Percentiles rank a stretch among this genome's conserved stretches.
Evolutionary conservation across 225 moss, liverwort and hornwort species (phyloP).

Genomic region (Straminergon stramineum): DNA sequence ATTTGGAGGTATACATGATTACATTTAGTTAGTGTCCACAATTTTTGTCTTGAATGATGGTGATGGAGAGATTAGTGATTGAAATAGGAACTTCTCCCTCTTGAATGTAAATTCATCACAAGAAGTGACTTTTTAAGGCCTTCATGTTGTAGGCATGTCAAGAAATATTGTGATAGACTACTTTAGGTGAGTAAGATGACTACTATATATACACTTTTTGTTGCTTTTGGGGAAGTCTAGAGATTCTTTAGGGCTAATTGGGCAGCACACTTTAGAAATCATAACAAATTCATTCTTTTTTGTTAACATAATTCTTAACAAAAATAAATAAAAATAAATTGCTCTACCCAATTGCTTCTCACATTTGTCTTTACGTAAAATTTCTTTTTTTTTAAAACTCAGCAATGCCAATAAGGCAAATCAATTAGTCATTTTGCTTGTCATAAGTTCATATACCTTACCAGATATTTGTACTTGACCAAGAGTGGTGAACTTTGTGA

Average conservation of each 20-base stretch:
- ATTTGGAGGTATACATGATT: background rate
- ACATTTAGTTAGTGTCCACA: background rate
- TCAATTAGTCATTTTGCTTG: background rate
- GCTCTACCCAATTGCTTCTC: background rate
- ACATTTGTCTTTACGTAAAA: background rate
- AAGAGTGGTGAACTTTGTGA: background rate
- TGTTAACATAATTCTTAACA: no score
- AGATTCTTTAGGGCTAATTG: background rate
- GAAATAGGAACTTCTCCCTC: no score
- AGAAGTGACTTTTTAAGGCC: background rate
- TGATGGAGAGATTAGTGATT: background rate
- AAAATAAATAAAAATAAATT: background rate
- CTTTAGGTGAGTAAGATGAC: background rate
- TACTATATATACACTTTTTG: background rate
- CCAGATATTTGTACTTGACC: background rate
- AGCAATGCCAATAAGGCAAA: background rate
- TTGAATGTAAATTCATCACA: no score
- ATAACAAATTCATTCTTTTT: background rate
- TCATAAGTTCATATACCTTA: background rate
- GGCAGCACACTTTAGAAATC: background rate
- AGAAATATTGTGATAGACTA: rapidly evolving
- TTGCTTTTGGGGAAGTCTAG: background rate
- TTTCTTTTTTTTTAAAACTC: no score
- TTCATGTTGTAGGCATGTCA: background rate
- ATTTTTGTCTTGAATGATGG: no score